Evolutionary conservation across 2,329 filamentous ascomycete genomes (phyloP).

Genomic region (Fusarium subtropicale): DNA sequence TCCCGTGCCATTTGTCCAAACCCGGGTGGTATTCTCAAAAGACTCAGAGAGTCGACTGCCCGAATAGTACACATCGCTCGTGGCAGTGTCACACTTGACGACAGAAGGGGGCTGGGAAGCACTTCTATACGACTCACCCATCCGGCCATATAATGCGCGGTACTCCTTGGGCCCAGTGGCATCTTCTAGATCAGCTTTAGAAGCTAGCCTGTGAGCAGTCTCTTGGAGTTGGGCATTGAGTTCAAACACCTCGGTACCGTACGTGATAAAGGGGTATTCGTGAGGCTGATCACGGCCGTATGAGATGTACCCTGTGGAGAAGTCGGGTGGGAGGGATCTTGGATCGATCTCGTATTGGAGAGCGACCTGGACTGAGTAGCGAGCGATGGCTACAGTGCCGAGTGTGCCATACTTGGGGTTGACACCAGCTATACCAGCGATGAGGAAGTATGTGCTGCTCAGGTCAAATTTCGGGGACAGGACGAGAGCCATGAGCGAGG

Average conservation of each 20-base stretch:
- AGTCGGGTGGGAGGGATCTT: constrained; percentile 74
- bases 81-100: constrained; percentile 74
- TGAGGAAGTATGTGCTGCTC: constrained; percentile 74
- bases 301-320: constrained; percentile 75
- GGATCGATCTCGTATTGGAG: constrained; percentile 81
- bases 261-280: constrained; percentile 68
- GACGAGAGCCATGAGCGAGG: constrained; percentile 72
- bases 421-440: constrained; percentile 79
- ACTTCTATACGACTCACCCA: constrained; percentile 54
- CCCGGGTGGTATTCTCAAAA: constrained; percentile 72
- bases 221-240: constrained; percentile 69
- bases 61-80: constrained; percentile 78
- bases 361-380: constrained; percentile 78
- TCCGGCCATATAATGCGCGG: constrained; percentile 63
- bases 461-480: constrained; percentile 73
- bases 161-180: constrained; percentile 62
- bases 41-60: constrained; percentile 69
- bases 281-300: constrained; percentile 67
- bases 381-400: constrained; percentile 73
- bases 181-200: constrained; percentile 64
- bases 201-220: constrained; percentile 63
- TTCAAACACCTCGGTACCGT: constrained; percentile 78
- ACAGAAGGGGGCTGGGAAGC: constrained; percentile 65
- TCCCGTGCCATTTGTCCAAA: constrained; percentile 76
- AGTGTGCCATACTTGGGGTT: constrained; percentile 76